Evolutionary conservation across 805 yeast species (phyloP), one percentile per base, ranked within the genome.

Genomic region (Yarrowia deformans): DNA sequence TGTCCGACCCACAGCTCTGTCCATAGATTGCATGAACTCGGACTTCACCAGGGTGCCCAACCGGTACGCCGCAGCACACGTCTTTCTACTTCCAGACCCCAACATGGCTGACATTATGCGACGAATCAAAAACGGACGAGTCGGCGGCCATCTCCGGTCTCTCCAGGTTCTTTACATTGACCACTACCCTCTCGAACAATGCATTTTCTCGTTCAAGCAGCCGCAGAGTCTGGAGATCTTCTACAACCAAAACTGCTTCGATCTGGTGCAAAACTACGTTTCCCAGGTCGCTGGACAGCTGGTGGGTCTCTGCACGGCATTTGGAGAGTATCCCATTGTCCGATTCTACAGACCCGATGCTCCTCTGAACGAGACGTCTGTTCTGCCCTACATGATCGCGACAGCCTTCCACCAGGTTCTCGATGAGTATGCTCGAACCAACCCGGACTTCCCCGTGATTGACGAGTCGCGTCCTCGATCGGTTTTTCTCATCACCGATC

Each of bases 271-370:
- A 23, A 82, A 81, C 40, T 89, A 89, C 69, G 81, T 91, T 16
- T 80, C 83, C 19, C 78, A 78, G 66, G 85, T 90, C 0, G 91
- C 94, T 1, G 80, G 84, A 12, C 75, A 91, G 29, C 81, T 95
- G 72, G 86, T 92, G 39, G 86, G 88, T 72, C 73, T 91, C 32
- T 90, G 97, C 81, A 85, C 90, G 8, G 75, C 90, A 10, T 87
- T 95, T 1, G 96, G 96, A 14, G 98, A 93, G 75, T 91, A 90
- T 73, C 99, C 99, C 1, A 84, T 90, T 54, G 86, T 95, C 23
- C 83, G 99, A 72, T 91, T 86, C 78, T 88, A 87, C 75, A 81
- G 86, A 9, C 84, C 88, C 6, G 69, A 54, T 5, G 52, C 49
- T 40, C 69, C 60, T 10, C 43, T 54, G 16, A 66, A 66, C 43